Conservation (phyloP, 1,284 basidiomycete species). For the Cryptococcus wingfieldii region DNA sequence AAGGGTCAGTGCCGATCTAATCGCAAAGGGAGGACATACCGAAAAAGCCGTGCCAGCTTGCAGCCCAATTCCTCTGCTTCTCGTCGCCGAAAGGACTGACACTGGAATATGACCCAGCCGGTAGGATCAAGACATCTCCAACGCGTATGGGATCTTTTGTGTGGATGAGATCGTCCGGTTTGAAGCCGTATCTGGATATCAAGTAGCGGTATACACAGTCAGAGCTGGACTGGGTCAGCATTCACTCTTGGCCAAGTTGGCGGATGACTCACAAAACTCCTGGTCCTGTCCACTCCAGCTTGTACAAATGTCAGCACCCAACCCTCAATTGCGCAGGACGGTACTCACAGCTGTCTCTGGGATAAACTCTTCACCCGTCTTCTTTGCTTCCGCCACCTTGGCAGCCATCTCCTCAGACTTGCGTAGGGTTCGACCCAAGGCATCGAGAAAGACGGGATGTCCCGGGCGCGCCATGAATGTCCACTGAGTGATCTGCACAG, state of each 20-base stretch:
- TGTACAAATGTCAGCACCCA: background rate
- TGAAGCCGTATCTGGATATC: constrained; percentile 33
- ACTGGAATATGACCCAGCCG: constrained; percentile 33
- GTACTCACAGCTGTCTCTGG: constrained; percentile 32
- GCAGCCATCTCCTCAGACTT: constrained; percentile 26
- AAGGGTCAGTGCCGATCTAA: background rate
- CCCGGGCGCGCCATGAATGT: constrained; percentile 40
- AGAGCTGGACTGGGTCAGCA: constrained; percentile 13
- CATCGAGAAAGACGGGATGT: constrained; percentile 41
- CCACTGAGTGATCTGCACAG: constrained; percentile 42
- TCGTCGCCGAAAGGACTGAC: constrained; percentile 28
- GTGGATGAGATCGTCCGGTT: constrained; percentile 27
- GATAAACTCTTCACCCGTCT: constrained; percentile 19
- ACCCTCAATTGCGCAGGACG: background rate
- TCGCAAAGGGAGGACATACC: constrained; percentile 7
- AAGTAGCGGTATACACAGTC: constrained; percentile 40
- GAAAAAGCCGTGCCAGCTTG: constrained; percentile 35
- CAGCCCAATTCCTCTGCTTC: constrained; percentile 30
- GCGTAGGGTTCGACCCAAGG: constrained; percentile 24
- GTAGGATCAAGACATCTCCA: constrained; percentile 36
- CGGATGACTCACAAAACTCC: constrained; percentile 29
- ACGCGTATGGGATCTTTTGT: constrained; percentile 27
- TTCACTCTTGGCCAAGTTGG: background rate
- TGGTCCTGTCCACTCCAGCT: constrained; percentile 42
- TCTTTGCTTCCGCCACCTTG: constrained; percentile 16